Conservation (phyloP, 805 yeast species). For the Diddensiella transvaalensis region DNA sequence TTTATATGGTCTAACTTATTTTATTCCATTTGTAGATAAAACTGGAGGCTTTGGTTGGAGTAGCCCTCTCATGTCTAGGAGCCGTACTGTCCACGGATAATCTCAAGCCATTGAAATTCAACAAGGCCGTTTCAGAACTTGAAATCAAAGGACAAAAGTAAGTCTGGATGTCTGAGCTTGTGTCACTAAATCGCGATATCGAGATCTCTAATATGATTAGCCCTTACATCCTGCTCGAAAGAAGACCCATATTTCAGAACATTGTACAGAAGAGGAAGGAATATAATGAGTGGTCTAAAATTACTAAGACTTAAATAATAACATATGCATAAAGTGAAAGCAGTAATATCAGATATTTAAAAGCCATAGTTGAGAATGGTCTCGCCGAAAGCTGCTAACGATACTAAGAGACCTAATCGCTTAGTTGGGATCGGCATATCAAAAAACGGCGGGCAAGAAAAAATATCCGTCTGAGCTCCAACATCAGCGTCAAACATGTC, state of each 20-base stretch:
- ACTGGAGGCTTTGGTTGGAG: conserved; percentile 49
- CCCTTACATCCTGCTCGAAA: conserved; percentile 47
- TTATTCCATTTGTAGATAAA: conserved; percentile 33
- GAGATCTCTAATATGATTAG: conserved; percentile 10
- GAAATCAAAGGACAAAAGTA: conserved; percentile 45
- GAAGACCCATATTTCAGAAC: conserved; percentile 52
- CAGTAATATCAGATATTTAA: neutral
- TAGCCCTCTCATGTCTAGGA: conserved; percentile 40
- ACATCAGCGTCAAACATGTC: neutral
- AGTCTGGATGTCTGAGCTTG: conserved; percentile 2
- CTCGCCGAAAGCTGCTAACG: too few relatives aligned
- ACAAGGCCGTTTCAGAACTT: conserved; percentile 45
- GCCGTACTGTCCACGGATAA: conserved; percentile 32
- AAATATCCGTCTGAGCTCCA: too few relatives aligned
- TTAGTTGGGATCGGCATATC: too few relatives aligned
- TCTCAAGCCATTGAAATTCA: conserved; percentile 48
- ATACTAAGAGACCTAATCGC: too few relatives aligned
- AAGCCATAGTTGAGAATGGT: too few relatives aligned
- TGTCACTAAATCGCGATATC: neutral
- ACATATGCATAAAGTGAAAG: too few relatives aligned
- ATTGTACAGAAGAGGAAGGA: conserved; percentile 43
- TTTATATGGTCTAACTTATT: neutral
- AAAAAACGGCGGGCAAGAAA: too few relatives aligned
- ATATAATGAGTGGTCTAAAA: conserved; percentile 33
- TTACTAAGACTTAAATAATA: too few relatives aligned